phyloP scores from a whole-genome alignment of 108 stramenopile genomes.

The Aurantiochytrium sp. region DNA sequence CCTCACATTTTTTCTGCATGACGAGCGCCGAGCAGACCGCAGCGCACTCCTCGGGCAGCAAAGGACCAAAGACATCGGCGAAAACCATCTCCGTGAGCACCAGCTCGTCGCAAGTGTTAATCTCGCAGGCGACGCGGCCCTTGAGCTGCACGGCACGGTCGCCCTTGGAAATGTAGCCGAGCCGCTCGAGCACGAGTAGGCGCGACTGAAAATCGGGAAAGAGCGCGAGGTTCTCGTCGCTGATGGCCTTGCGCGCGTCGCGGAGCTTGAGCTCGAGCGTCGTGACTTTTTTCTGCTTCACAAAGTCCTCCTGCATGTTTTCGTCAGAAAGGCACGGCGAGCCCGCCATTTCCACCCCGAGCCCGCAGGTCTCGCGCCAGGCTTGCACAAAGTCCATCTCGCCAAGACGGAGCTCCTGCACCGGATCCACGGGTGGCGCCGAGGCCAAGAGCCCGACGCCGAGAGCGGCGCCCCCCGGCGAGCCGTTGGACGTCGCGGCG shows the following conservation, averaged over 20 bases:
- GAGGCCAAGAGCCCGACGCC: background rate
- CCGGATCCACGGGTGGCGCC: background rate
- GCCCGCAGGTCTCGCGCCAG: background rate
- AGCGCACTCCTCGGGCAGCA: constrained; percentile 88
- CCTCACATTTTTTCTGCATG: constrained; percentile 74
- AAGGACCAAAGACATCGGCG: constrained; percentile 82
- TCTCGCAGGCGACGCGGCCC: constrained; percentile 89
- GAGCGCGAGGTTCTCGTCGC: constrained; percentile 61
- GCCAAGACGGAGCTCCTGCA: background rate
- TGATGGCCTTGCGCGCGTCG: constrained; percentile 29
- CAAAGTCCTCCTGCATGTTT: background rate
- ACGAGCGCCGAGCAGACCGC: constrained; percentile 81
- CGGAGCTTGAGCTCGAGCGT: constrained; percentile 37
- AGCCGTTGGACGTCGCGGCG: background rate
- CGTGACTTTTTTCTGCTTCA: background rate
- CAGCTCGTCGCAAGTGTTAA: constrained; percentile 87
- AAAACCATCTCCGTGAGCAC: constrained; percentile 94
- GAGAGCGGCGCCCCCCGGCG: background rate
- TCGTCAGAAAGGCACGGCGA: background rate
- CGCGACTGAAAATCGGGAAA: constrained; percentile 90
- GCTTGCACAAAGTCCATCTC: constrained; percentile 6
- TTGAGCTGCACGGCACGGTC: constrained; percentile 73
- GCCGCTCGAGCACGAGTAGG: constrained; percentile 71
- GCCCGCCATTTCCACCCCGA: background rate
- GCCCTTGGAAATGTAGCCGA: constrained; percentile 77